Evolutionary conservation across 805 yeast genomes (phyloP), one percentile per base, ranked within the genome.

Genomic region (Saccharomycopsis malanga): DNA sequence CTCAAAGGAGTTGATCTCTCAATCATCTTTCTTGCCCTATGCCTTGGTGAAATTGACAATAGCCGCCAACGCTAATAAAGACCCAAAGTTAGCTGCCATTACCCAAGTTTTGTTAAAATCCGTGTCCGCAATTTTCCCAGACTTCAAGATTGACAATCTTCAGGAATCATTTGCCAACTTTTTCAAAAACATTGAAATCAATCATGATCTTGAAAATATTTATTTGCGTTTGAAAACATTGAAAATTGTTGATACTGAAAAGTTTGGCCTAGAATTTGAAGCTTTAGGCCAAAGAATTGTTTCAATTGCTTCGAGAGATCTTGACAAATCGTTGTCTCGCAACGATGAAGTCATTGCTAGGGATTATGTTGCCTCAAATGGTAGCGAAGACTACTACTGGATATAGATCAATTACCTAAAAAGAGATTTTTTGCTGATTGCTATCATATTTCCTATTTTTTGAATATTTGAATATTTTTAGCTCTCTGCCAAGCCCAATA

Each of bases 41-140:
- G 24, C 25, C 10, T 40, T 50, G 39, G 36, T 42, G 17, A 23
- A 38, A 18, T 45, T 46, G 34, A 24, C 34, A 9, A 17, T 34
- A 14, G 20, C 34, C 12, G 27, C 30, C 17, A 36, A 49, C 3
- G 39, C 32, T 9, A 40, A 43, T 17, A 18, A 17, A 12, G 45
- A 40, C 21, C 30, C 23, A 3, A 52, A 49, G 32, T 29, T 49
- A 9, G 41, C 20, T 2, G 42, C 27, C 14, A 43, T 52, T 22
- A 49, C 42, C 20, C 17, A 17, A 3, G 29, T 52, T 20, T 34
- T 52, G 18, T 18, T 27, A 10, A 52, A 52, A 42, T 30, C 48
- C 3, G 34, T 52, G 27, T 39, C 27, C 14, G 27, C 21, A 2
- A 34, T 37, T 3, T 52, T 43, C 40, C 21, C 25, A 18, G 48